Conservation (phyloP, 306 rosid genomes). For the Vigna nakashimae region DNA sequence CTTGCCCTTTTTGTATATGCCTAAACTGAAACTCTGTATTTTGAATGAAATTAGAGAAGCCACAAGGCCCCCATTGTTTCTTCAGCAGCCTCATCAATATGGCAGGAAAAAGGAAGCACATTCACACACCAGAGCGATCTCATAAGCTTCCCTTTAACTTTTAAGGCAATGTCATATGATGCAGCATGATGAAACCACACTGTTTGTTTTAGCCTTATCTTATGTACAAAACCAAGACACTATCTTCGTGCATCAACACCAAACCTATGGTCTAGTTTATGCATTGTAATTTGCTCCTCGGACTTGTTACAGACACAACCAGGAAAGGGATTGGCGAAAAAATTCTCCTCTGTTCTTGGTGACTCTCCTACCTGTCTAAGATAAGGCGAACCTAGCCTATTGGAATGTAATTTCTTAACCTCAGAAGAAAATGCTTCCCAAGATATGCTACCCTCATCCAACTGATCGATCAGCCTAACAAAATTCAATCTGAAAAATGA, state of each 20-base stretch:
- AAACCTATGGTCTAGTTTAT: conserved; percentile 48
- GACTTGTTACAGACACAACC: conserved; percentile 86
- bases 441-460: conserved; percentile 59
- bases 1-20: conserved; percentile 42
- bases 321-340: conserved; percentile 91
- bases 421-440: conserved; percentile 73
- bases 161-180: conserved; percentile 40
- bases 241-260: conserved; percentile 55
- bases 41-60: conserved; percentile 41
- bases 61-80: conserved; percentile 41
- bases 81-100: conserved; percentile 43
- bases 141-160: conserved; percentile 49
- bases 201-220: conserved; percentile 27
- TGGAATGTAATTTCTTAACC: conserved; percentile 67
- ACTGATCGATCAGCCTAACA: conserved; percentile 75
- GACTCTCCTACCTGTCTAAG: conserved; percentile 73
- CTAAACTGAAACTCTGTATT: conserved; percentile 47
- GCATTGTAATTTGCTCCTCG: conserved; percentile 46
- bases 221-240: conserved; percentile 24
- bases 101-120: conserved; percentile 44
- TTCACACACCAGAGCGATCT: conserved; percentile 39
- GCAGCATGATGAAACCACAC: conserved; percentile 34
- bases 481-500: conserved; percentile 66
- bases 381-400: conserved; percentile 84
- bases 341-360: conserved; percentile 90